phyloP scores from a whole-genome alignment of 1,139 yeast genomes.

The Sugiyamaella novakii region DNA sequence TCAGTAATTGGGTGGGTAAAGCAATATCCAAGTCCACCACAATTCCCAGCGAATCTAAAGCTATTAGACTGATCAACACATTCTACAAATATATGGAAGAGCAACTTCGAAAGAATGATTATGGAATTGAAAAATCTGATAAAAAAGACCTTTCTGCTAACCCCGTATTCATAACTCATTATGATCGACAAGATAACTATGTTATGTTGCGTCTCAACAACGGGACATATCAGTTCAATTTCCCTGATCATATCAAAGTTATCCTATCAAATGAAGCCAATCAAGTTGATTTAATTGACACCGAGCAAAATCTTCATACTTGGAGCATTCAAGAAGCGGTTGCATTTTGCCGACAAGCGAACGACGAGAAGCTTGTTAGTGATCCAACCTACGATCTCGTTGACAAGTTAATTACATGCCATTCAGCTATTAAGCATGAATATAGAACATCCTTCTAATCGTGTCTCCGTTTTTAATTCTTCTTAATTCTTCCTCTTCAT shows the following conservation, averaged over 20 bases:
- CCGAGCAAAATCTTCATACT: slow-evolving; percentile 71
- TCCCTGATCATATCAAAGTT: slow-evolving; percentile 90
- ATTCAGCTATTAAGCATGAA: slow-evolving; percentile 11
- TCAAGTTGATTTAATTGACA: slow-evolving; percentile 79
- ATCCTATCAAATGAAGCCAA: slow-evolving; percentile 76
- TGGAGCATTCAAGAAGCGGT: slow-evolving; percentile 37
- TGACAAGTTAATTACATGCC: slow-evolving; percentile 25
- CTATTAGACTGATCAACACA: slow-evolving; percentile 36
- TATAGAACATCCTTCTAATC: neutral
- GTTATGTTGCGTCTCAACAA: slow-evolving; percentile 91
- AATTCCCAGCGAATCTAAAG: slow-evolving; percentile 32
- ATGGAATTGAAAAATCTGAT: slow-evolving; percentile 13
- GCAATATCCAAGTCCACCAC: slow-evolving; percentile 18
- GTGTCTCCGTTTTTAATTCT: slow-evolving; percentile 1
- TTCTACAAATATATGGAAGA: slow-evolving; percentile 43
- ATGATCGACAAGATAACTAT: slow-evolving; percentile 55
- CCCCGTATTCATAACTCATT: slow-evolving; percentile 72
- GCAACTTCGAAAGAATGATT: slow-evolving; percentile 34
- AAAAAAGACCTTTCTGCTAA: slow-evolving; percentile 1
- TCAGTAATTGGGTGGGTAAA: slow-evolving; percentile 27
- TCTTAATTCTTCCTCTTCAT: neutral
- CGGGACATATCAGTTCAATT: slow-evolving; percentile 91
- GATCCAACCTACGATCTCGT: slow-evolving; percentile 19
- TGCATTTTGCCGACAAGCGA: slow-evolving; percentile 18
- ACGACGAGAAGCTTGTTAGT: neutral